Conservation (phyloP, 2,329 filamentous ascomycete genomes). For the Colletotrichum lupini region DNA sequence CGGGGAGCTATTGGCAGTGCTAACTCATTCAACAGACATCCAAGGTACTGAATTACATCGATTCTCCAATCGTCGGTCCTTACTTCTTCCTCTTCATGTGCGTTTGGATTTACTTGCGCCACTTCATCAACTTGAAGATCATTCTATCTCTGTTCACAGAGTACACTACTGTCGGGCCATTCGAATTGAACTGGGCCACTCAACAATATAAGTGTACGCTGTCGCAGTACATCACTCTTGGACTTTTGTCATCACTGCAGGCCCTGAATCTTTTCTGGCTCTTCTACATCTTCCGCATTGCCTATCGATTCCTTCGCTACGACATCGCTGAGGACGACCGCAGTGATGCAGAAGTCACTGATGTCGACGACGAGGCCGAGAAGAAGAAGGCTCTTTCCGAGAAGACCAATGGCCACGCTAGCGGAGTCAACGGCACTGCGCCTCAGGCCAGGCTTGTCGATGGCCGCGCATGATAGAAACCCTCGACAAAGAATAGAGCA, state of each 20-base stretch:
- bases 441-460: constrained; percentile 20
- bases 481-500: neutral
- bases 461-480: constrained; percentile 6
- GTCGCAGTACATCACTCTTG: constrained; percentile 74
- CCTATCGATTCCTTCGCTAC: constrained; percentile 74
- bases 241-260: constrained; percentile 75
- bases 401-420: constrained; percentile 30
- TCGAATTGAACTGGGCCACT: constrained; percentile 79
- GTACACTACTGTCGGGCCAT: constrained; percentile 80
- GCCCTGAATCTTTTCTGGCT: constrained; percentile 86
- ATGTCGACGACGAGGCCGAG: constrained; percentile 49
- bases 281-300: constrained; percentile 80
- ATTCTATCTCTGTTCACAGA: constrained; percentile 80
- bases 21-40: constrained; percentile 70
- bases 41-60: constrained; percentile 91
- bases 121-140: constrained; percentile 84
- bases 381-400: constrained; percentile 37
- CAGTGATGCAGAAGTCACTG: constrained; percentile 75
- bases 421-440: constrained; percentile 20
- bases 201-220: constrained; percentile 82
- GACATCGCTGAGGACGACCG: constrained; percentile 76
- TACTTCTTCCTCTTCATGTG: constrained; percentile 87
- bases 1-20: neutral
- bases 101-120: constrained; percentile 90
- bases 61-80: constrained; percentile 80